Conservation (phyloP, 352 stramenopile species). For the Globisporangium canariense region DNA sequence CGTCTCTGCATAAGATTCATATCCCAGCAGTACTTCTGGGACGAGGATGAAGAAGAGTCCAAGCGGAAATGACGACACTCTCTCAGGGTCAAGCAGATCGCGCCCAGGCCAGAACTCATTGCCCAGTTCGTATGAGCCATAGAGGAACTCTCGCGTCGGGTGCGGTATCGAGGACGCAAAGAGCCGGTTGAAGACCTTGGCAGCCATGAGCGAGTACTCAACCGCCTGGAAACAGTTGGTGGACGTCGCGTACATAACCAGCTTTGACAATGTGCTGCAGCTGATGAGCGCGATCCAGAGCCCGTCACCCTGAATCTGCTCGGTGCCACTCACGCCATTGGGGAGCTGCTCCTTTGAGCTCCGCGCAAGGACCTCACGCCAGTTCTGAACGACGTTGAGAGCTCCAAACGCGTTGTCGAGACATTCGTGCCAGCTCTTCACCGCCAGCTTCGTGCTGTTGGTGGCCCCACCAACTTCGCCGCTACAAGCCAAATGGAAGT, state of each 20-base stretch:
- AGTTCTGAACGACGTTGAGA: conserved; percentile 41
- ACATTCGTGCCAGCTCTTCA: conserved; percentile 65
- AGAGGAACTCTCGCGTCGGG: conserved; percentile 53
- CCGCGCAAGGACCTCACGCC: conserved; percentile 41
- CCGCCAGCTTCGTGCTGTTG: conserved; percentile 24
- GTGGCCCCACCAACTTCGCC: conserved; percentile 1
- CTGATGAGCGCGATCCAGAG: conserved; percentile 51
- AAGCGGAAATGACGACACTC: conserved; percentile 33
- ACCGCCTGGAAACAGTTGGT: conserved; percentile 35
- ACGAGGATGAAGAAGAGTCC: conserved; percentile 36
- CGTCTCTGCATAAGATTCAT: conserved; percentile 39
- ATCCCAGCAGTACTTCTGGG: conserved; percentile 52
- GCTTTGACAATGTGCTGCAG: conserved; percentile 50
- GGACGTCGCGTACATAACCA: conserved; percentile 41
- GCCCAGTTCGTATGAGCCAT: conserved; percentile 49
- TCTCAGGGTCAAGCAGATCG: conserved; percentile 41
- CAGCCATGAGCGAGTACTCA: conserved; percentile 67
- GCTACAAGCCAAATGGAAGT: conserved; percentile 58
- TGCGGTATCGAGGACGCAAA: conserved; percentile 61
- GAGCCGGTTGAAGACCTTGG: conserved; percentile 50
- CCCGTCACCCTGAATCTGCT: conserved; percentile 49
- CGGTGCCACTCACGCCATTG: conserved; percentile 15
- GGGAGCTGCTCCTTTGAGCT: conserved; percentile 19
- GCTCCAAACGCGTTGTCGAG: conserved; percentile 73
- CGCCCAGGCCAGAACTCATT: conserved; percentile 57